Evolutionary conservation across 768 basidiomycete species (phyloP), one percentile per base, ranked within the genome.

Genomic region (Neoboletus magnificus): DNA sequence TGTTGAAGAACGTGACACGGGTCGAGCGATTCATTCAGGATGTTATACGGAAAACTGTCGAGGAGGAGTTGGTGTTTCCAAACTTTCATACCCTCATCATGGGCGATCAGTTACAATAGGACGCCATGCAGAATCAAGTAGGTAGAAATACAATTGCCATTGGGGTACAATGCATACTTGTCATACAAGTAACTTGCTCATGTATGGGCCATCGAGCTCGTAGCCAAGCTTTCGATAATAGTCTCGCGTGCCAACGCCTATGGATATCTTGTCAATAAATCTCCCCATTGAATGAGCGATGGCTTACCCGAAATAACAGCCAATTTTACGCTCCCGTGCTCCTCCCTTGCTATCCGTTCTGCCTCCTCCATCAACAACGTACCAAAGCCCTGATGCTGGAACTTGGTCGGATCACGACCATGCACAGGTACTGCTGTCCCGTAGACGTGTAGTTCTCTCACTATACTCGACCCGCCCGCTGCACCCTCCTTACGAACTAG

Each of bases 361-460:
- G 97, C 97, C 74, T 99, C 97, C 69, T 99, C 97, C 97, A 99
- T 99, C 58, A 99, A 75, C 58, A 98, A 71, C 30, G 94, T 97
- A 13, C 97, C 97, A 70, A 98, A 98, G 9, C 97, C 97, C 83
- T 95, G 63, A 74, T 97, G 94, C 68, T 97, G 94, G 79, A 98
- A 98, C 73, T 96, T 97, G 33, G 94, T 98, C 20, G 97, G 97
- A 74, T 99, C 95, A 47, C 97, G 81, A 52, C 92, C 93, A 70
- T 98, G 96, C 35, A 99, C 93, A 6, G 94, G 93, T 35, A 98
- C 93, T 18, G 97, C 96, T 12, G 96, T 98, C 22, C 97, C 97
- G 68, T 99, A 98, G 22, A 99, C 95, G 75, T 95, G 95, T 64
- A 98, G 74, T 72, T 99, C 97, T 57, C 97, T 77, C 29, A 98